Percentiles rank a stretch among this genome's conserved stretches.
Evolutionary conservation across 805 yeast genomes (phyloP).

Genomic region (Candida alai): DNA sequence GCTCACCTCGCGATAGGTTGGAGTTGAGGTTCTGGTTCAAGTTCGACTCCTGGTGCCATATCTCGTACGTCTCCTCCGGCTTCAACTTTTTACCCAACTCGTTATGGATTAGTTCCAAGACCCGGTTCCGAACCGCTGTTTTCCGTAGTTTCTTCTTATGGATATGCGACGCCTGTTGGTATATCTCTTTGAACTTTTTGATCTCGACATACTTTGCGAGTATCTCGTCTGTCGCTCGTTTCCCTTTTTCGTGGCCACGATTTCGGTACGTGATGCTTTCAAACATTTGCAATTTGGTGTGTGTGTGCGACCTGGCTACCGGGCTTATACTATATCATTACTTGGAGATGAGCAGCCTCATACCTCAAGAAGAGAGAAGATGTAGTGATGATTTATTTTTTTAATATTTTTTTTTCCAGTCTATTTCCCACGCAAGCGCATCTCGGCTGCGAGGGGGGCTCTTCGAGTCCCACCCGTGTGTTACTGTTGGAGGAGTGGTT

Average conservation of each 20-base stretch:
- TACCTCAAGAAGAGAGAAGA: neutral
- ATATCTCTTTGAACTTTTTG: slow-evolving; percentile 13
- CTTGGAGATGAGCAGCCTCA: slow-evolving; percentile 1
- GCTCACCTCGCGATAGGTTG: neutral
- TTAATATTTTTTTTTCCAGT: slow-evolving; percentile 7
- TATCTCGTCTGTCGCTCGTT: slow-evolving; percentile 5
- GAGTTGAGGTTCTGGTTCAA: slow-evolving; percentile 4
- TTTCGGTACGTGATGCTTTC: slow-evolving; percentile 9
- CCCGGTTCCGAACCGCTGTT: slow-evolving; percentile 10
- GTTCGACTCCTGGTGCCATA: slow-evolving; percentile 23
- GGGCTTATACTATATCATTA: slow-evolving; percentile 4
- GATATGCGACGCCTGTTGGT: slow-evolving; percentile 6
- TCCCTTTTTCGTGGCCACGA: slow-evolving; percentile 6
- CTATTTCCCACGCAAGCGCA: slow-evolving; percentile 1
- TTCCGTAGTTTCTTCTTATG: slow-evolving; percentile 10
- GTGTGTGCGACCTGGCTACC: neutral
- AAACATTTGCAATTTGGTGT: slow-evolving; percentile 4
- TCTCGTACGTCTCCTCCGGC: slow-evolving; percentile 33
- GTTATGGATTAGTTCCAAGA: slow-evolving; percentile 20
- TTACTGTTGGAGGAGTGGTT: no score
- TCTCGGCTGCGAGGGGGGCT: no score
- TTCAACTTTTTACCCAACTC: slow-evolving; percentile 20
- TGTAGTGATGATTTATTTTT: neutral
- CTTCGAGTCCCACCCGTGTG: no score
- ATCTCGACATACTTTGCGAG: slow-evolving; percentile 18